Percentiles rank a stretch among this genome's conserved stretches.
phyloP scores from a whole-genome alignment of 2,329 filamentous ascomycete genomes.

The Aspergillus calidoustus region DNA sequence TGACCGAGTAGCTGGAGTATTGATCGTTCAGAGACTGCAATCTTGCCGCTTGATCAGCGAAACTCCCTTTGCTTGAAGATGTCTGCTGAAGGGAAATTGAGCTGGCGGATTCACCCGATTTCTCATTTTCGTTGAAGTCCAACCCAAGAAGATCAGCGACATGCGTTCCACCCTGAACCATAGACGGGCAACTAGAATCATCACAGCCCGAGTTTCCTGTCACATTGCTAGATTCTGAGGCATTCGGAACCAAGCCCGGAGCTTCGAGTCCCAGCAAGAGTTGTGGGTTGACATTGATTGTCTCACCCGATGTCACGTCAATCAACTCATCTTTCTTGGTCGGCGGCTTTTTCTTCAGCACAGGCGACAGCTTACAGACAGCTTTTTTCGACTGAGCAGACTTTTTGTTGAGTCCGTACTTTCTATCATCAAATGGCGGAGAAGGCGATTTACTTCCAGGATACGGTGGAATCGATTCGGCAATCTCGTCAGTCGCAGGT shows the following conservation, averaged over 20 bases:
- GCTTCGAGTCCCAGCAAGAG: conserved; percentile 22
- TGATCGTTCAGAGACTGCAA: conserved; percentile 11
- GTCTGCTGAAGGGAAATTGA: neutral
- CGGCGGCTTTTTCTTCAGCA: neutral
- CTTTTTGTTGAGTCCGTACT: conserved; percentile 21
- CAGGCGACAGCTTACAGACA: neutral
- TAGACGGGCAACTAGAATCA: neutral
- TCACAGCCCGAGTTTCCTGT: neutral
- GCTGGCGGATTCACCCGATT: neutral
- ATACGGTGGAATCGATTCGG: neutral
- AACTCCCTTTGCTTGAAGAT: neutral
- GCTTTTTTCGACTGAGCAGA: neutral
- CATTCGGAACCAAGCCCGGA: conserved; percentile 26
- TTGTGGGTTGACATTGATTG: neutral
- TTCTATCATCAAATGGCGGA: conserved; percentile 23
- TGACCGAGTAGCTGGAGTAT: neutral
- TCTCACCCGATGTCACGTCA: conserved; percentile 17
- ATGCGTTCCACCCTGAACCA: neutral
- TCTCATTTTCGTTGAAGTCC: neutral
- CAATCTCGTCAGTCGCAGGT: neutral
- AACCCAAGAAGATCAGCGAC: conserved; percentile 17
- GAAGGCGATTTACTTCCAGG: conserved; percentile 9
- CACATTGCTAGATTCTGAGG: neutral
- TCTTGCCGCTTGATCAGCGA: conserved; percentile 6
- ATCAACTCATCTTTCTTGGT: conserved; percentile 18